phyloP scores from a whole-genome alignment of 2,329 filamentous ascomycete genomes.

The Aspergillus thermomutatus region DNA sequence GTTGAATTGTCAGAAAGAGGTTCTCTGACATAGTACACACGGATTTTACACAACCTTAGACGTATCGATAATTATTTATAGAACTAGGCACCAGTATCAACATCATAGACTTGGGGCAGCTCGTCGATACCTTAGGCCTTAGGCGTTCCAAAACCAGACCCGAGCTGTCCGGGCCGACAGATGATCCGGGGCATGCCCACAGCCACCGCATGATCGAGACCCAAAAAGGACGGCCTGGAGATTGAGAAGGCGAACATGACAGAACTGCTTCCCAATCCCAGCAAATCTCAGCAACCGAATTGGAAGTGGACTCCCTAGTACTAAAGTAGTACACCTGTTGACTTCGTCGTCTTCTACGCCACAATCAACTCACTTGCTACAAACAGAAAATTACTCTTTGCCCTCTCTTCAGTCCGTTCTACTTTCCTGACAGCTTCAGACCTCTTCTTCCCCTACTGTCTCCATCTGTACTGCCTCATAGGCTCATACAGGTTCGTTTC shows the following conservation, averaged over 20 bases:
- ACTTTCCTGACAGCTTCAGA: neutral
- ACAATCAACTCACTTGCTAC: neutral
- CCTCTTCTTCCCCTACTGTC: neutral
- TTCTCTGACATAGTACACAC: neutral
- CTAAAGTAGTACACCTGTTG: neutral
- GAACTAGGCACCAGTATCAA: neutral
- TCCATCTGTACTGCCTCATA: neutral
- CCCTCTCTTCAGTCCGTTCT: neutral
- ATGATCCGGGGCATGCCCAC: slow-evolving; percentile 16
- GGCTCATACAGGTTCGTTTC: neutral
- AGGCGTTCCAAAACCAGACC: neutral
- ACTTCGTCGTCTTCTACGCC: neutral
- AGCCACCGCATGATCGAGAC: slow-evolving; percentile 22
- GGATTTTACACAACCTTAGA: neutral
- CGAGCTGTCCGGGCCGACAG: slow-evolving; percentile 14
- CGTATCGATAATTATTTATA: neutral
- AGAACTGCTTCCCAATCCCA: neutral
- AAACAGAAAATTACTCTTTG: neutral
- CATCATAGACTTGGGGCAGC: neutral
- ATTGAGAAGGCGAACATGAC: slow-evolving; percentile 14
- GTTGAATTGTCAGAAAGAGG: neutral
- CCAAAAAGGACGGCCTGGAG: slow-evolving; percentile 14
- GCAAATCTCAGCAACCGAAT: neutral
- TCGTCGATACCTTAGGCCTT: neutral
- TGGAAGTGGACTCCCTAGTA: neutral